These are phyloP conservation scores for Golubevia pallescens DNA, from an alignment of 1,284 basidiomycete genomes.

Conservation along the genomic window DNA sequence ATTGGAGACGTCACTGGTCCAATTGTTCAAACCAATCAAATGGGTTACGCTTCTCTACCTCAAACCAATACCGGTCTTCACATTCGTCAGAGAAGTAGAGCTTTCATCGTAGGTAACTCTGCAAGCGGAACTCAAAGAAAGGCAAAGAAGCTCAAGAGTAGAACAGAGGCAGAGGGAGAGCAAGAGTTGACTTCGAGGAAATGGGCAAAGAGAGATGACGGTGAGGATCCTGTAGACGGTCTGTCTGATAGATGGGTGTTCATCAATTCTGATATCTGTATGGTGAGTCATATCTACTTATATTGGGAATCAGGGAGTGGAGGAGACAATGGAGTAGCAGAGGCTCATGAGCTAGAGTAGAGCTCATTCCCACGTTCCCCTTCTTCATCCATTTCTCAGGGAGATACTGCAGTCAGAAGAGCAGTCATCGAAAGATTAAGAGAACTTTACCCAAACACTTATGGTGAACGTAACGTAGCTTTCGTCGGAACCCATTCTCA, in stretches of 20 bases:
- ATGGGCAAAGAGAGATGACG: conserved; percentile 65
- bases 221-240: conserved; percentile 65
- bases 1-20: conserved; percentile 78
- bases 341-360: background rate
- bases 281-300: conserved; percentile 11
- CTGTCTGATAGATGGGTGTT: conserved; percentile 72
- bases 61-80: conserved; percentile 80
- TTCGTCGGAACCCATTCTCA: conserved; percentile 79
- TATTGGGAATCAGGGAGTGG: too few relatives aligned
- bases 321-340: background rate
- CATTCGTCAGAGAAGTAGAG: conserved; percentile 78
- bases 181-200: too few relatives aligned
- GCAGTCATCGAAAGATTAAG: conserved; percentile 73
- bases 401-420: conserved; percentile 77
- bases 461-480: conserved; percentile 76
- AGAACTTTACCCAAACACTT: conserved; percentile 71
- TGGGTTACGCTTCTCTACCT: conserved; percentile 76
- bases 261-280: conserved; percentile 73
- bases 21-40: conserved; percentile 65
- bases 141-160: too few relatives aligned
- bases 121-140: conserved; percentile 21
- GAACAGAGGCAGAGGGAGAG: too few relatives aligned
- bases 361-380: background rate
- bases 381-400: conserved; percentile 76
- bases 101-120: conserved; percentile 73